phyloP scores from a whole-genome alignment of 345 rosid genomes.

The Turritis glabra region DNA sequence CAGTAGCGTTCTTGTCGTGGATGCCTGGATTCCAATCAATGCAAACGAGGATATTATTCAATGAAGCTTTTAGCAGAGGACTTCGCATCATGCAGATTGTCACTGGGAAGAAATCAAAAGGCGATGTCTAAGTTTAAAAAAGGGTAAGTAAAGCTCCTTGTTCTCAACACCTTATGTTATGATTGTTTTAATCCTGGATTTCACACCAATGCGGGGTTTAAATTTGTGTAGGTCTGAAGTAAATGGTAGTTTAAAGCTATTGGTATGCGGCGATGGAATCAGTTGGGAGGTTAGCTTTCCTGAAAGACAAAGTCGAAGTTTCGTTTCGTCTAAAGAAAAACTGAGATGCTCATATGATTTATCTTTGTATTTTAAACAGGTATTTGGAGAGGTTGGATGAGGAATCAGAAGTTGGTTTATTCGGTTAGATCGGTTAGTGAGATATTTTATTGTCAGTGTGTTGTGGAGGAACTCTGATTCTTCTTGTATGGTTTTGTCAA shows the following conservation, averaged over 20 bases:
- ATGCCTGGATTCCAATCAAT: slow-evolving; percentile 86
- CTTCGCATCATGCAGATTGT: slow-evolving; percentile 80
- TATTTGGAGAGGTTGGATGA: slow-evolving; percentile 11
- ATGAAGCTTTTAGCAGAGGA: slow-evolving; percentile 90
- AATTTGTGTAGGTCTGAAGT: slow-evolving; percentile 31
- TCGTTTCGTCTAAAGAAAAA: background rate
- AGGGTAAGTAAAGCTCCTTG: slow-evolving; percentile 21
- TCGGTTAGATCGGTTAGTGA: slow-evolving; percentile 34
- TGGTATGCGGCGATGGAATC: slow-evolving; percentile 15
- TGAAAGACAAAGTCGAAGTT: background rate
- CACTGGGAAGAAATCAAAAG: slow-evolving; percentile 65
- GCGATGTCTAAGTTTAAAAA: slow-evolving; percentile 25
- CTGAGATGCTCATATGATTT: background rate
- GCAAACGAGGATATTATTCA: slow-evolving; percentile 90
- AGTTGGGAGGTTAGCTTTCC: slow-evolving; percentile 25
- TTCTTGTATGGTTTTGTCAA: slow-evolving; percentile 23
- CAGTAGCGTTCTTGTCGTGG: slow-evolving; percentile 83
- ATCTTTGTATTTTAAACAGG: slow-evolving; percentile 15
- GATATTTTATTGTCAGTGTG: slow-evolving; percentile 25
- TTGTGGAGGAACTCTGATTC: slow-evolving; percentile 24
- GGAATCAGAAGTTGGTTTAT: slow-evolving; percentile 5
- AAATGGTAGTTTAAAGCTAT: slow-evolving; percentile 20
- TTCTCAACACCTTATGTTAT: slow-evolving; percentile 1
- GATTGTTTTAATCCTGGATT: slow-evolving; percentile 1
- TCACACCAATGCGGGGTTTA: slow-evolving; percentile 2